phyloP scores from a whole-genome alignment of 176 grass and related monocot genomes.

The Carex parvula region DNA sequence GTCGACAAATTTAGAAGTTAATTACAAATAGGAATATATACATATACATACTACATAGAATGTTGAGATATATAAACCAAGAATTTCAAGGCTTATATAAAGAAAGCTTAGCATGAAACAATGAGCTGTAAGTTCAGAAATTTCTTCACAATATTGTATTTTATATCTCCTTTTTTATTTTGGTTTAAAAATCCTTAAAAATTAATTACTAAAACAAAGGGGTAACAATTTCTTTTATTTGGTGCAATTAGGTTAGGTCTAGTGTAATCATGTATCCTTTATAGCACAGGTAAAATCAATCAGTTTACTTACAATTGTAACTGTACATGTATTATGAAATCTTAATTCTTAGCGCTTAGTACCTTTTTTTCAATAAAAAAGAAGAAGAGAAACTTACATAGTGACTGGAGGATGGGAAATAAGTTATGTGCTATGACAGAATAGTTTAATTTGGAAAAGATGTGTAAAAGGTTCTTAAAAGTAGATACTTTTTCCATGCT shows the following conservation, averaged over 20 bases:
- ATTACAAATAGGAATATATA: not conserved
- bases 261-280: not conserved
- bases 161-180: not conserved
- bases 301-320: not conserved
- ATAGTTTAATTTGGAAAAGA: constrained; percentile 1
- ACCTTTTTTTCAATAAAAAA: not conserved
- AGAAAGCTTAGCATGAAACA: not conserved
- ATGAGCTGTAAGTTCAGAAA: not conserved
- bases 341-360: not conserved
- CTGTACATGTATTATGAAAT: too few species aligned
- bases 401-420: not conserved
- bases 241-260: not conserved
- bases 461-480: constrained; percentile 6
- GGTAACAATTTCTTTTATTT: not conserved
- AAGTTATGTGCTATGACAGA: not conserved
- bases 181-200: not conserved
- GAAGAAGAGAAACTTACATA: not conserved
- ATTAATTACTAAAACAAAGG: not conserved
- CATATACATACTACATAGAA: not conserved
- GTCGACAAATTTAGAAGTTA: not conserved
- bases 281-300: not conserved
- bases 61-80: not conserved
- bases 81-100: not conserved
- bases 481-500: not conserved
- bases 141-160: not conserved